Evolutionary conservation across 257 asterid species (phyloP).

Genomic region (Solanum habrochaites): DNA sequence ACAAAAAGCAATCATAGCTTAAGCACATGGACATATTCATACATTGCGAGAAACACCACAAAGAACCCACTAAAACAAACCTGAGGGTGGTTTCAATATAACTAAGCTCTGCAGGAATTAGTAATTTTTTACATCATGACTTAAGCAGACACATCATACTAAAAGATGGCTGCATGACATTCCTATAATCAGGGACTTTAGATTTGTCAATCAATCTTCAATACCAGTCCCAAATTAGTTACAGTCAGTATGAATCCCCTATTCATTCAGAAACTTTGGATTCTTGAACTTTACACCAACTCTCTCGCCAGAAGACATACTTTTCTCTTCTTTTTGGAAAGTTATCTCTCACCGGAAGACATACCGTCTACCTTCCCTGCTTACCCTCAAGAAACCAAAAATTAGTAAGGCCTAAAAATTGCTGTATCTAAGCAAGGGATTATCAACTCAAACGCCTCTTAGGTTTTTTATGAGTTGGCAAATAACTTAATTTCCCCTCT

Average conservation of each 20-base stretch:
- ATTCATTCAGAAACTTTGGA: too few species aligned
- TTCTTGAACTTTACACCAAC: too few species aligned
- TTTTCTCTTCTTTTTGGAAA: too few species aligned
- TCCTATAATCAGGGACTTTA: not conserved
- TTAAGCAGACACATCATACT: not conserved
- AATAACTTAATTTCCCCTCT: not conserved
- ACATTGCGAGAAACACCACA: not conserved
- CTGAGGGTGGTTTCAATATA: not conserved
- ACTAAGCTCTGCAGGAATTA: not conserved
- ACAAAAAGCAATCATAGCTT: not conserved
- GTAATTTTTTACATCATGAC: not conserved
- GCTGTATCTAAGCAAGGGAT: not conserved
- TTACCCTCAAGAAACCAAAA: not conserved
- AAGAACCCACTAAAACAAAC: not conserved
- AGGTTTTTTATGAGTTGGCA: not conserved
- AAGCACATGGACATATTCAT: not conserved
- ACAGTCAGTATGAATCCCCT: too few species aligned
- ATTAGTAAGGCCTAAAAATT: not conserved
- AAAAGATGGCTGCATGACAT: not conserved
- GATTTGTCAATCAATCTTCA: too few species aligned
- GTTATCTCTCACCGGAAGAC: not conserved
- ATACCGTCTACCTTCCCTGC: not conserved
- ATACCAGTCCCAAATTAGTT: too few species aligned
- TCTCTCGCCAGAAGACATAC: too few species aligned
- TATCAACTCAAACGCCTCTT: not conserved